A percentile compares a stretch with the other conserved stretches of the same genome.
phyloP scores from a whole-genome alignment of 371 early-diverging fungal genomes.

The Mortierella sp. region DNA sequence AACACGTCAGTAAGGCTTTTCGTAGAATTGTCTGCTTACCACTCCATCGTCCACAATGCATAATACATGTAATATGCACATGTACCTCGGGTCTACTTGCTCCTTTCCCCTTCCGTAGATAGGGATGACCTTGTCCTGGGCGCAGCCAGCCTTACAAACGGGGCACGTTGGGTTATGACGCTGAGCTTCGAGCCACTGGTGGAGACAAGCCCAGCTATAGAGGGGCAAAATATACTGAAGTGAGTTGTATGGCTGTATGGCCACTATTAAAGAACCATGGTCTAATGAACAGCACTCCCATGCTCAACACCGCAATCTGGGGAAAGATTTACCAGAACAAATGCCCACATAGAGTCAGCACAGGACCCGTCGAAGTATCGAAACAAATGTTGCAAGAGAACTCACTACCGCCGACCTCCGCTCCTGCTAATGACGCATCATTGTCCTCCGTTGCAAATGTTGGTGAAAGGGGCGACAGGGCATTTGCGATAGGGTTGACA shows the following conservation, averaged over 20 bases:
- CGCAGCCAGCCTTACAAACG: slow-evolving; percentile 84
- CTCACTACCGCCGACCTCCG: slow-evolving; percentile 53
- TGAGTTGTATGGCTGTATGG: neutral
- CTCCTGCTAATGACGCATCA: slow-evolving; percentile 1
- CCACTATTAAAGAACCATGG: neutral
- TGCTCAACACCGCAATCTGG: neutral
- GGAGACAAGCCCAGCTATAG: slow-evolving; percentile 75
- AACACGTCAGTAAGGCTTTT: no score
- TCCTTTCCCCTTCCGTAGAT: slow-evolving; percentile 83
- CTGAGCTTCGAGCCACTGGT: slow-evolving; percentile 77
- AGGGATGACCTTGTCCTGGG: slow-evolving; percentile 82
- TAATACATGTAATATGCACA: neutral
- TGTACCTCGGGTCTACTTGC: slow-evolving; percentile 74
- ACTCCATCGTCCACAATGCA: neutral
- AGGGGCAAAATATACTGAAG: no score
- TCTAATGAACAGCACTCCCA: slow-evolving; percentile 3
- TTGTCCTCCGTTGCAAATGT: neutral
- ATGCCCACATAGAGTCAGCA: slow-evolving; percentile 80
- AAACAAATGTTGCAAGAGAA: slow-evolving; percentile 73
- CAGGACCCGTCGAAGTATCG: slow-evolving; percentile 77
- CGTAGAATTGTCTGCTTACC: no score
- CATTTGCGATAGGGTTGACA: no score
- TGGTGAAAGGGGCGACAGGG: no score
- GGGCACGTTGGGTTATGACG: slow-evolving; percentile 77
- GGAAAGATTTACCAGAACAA: slow-evolving; percentile 67